A percentile compares a stretch with the other conserved stretches of the same genome.
These are phyloP conservation scores for Capsicum chinense DNA, from an alignment of 257 asterid species.

Conservation along the genomic window DNA sequence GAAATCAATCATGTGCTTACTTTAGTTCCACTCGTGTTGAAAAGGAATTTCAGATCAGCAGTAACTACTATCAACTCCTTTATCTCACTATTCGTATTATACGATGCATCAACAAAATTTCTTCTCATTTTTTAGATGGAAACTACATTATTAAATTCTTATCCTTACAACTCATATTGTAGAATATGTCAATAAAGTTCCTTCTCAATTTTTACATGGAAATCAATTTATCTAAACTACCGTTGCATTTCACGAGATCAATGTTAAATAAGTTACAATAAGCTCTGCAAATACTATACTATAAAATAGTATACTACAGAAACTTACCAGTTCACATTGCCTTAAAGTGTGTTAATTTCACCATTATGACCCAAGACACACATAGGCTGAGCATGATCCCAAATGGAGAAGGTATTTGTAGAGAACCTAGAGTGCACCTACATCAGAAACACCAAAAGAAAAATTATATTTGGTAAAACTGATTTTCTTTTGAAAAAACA, in stretches of 20 bases:
- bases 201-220: slow-evolving; percentile 7
- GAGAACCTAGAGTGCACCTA: slow-evolving; percentile 97
- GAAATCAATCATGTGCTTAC: not conserved
- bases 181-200: not conserved
- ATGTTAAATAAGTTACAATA: not conserved
- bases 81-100: not conserved
- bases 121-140: not conserved
- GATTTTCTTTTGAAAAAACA: not conserved
- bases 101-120: not conserved
- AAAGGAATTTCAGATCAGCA: not conserved
- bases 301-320: no score
- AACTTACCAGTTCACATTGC: no score
- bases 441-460: slow-evolving; percentile 38
- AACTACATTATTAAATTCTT: not conserved
- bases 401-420: slow-evolving; percentile 97
- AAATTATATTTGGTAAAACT: slow-evolving; percentile 32
- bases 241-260: not conserved
- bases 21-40: slow-evolving; percentile 3
- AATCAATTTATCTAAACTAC: not conserved
- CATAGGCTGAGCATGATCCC: slow-evolving; percentile 99
- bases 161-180: not conserved
- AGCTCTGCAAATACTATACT: no score
- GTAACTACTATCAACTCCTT: not conserved
- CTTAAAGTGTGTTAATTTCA: not conserved
- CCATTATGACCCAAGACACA: slow-evolving; percentile 99